Percentiles rank a stretch among this genome's conserved stretches.
phyloP scores from a whole-genome alignment of 176 grass and related monocot genomes.

The Typha latifolia region DNA sequence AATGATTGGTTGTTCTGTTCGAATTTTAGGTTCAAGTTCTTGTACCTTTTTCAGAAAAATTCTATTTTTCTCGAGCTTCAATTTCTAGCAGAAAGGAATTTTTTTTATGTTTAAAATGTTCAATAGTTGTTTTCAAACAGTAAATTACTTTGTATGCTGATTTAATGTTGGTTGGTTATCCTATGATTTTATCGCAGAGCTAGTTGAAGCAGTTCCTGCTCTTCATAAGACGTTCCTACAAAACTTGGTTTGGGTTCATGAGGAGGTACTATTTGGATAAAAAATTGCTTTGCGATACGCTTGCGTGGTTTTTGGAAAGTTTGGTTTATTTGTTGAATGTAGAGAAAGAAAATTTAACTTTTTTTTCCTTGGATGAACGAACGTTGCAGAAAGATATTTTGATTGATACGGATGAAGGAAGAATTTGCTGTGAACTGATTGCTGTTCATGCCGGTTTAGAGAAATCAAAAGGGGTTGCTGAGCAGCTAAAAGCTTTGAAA shows the following conservation, averaged over 20 bases:
- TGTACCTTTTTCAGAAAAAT: background rate
- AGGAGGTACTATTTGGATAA: constrained; percentile 41
- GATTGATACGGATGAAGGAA: constrained; percentile 53
- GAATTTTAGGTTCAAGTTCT: background rate
- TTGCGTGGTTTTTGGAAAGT: background rate
- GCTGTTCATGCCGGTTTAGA: constrained; percentile 80
- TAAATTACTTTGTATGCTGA: background rate
- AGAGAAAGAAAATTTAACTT: background rate
- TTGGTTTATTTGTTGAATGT: background rate
- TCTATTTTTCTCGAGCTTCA: too few relatives aligned
- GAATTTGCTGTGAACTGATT: constrained; percentile 58
- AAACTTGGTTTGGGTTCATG: constrained; percentile 81
- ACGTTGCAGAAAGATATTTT: constrained; percentile 48
- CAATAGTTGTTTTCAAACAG: too few relatives aligned
- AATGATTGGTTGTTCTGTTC: constrained; percentile 12
- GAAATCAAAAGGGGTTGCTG: constrained; percentile 47
- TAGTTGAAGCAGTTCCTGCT: constrained; percentile 55
- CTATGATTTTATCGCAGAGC: constrained; percentile 32
- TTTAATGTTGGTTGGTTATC: background rate
- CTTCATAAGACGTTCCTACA: constrained; percentile 72
- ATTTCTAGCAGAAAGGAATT: too few relatives aligned
- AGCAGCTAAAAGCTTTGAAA: constrained; percentile 58
- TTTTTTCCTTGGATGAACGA: background rate
- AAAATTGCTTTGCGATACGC: background rate
- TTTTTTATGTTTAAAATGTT: too few relatives aligned